Evolutionary conservation across 2,329 filamentous ascomycete genomes (phyloP).

Genomic region (Arthrinium puccinioides): DNA sequence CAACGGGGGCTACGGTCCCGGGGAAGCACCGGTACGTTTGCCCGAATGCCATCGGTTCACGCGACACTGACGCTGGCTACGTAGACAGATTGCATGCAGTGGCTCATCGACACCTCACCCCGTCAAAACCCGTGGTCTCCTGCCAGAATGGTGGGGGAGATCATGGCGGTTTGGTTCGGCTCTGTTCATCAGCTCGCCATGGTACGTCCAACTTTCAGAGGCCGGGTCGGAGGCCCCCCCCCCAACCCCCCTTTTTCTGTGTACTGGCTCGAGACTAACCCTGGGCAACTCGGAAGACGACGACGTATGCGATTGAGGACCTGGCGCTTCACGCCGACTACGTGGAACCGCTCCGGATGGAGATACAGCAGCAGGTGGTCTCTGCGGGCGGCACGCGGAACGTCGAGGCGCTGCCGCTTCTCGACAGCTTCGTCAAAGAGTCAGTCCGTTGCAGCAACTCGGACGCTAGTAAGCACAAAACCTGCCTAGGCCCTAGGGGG

Average conservation of each 20-base stretch:
- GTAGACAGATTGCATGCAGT: slow-evolving; percentile 1
- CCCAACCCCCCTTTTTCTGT: no score
- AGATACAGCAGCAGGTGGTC: not conserved
- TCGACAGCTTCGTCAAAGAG: slow-evolving; percentile 3
- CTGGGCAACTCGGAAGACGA: no score
- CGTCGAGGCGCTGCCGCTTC: slow-evolving; percentile 1
- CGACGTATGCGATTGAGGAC: slow-evolving; percentile 1
- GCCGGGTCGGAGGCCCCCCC: no score
- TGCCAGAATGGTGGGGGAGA: not conserved
- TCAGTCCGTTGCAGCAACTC: not conserved
- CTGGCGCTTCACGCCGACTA: not conserved
- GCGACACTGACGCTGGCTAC: not conserved
- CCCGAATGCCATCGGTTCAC: not conserved
- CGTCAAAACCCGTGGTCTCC: not conserved
- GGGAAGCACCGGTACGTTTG: not conserved
- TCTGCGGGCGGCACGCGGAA: not conserved
- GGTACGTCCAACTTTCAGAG: no score
- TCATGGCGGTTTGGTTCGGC: slow-evolving; percentile 3
- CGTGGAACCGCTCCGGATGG: not conserved
- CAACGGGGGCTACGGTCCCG: no score
- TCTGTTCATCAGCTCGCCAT: slow-evolving; percentile 1
- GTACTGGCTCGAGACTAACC: no score
- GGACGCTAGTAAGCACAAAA: not conserved
- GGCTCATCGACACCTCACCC: slow-evolving; percentile 2
- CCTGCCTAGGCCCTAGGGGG: no score